A percentile compares a stretch with the other conserved stretches of the same genome.
Conservation (phyloP, 2,329 filamentous ascomycete species). For the Septoria petroselini region DNA sequence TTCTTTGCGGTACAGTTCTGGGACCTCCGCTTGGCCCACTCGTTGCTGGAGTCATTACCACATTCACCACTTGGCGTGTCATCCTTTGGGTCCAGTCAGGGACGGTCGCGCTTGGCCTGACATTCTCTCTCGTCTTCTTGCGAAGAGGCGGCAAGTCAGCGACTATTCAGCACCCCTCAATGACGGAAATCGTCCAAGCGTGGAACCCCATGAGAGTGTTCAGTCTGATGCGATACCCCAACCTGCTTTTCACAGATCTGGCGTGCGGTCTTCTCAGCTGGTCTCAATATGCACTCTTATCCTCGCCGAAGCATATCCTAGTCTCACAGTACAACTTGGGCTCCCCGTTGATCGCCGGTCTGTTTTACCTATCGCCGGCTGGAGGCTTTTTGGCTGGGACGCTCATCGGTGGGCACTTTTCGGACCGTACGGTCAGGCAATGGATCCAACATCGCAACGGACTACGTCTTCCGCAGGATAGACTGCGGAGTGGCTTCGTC, state of each 20-base stretch:
- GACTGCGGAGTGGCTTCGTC: slow-evolving; percentile 56
- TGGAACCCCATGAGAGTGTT: slow-evolving; percentile 63
- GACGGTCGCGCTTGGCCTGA: slow-evolving; percentile 56
- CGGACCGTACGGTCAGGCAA: slow-evolving; percentile 62
- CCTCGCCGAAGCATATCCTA: slow-evolving; percentile 64
- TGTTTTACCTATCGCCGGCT: slow-evolving; percentile 70
- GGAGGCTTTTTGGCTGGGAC: slow-evolving; percentile 65
- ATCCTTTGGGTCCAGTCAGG: slow-evolving; percentile 73
- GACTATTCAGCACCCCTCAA: slow-evolving; percentile 38
- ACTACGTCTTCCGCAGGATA: slow-evolving; percentile 62
- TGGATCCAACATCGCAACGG: slow-evolving; percentile 58
- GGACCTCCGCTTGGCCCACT: slow-evolving; percentile 67
- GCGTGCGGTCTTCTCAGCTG: slow-evolving; percentile 63
- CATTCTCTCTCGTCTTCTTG: slow-evolving; percentile 62
- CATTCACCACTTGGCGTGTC: slow-evolving; percentile 66
- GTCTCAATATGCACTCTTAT: slow-evolving; percentile 69
- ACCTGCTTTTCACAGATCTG: slow-evolving; percentile 60
- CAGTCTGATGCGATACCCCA: slow-evolving; percentile 62
- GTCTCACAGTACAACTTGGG: slow-evolving; percentile 67
- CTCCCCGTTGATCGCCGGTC: slow-evolving; percentile 60
- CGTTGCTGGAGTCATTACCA: slow-evolving; percentile 69
- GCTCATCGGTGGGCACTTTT: slow-evolving; percentile 64
- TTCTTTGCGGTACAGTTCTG: slow-evolving; percentile 61
- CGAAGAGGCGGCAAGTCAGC: slow-evolving; percentile 53
- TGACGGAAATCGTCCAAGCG: slow-evolving; percentile 57